Conservation (phyloP, 2,329 filamentous ascomycete genomes). For the Chaetomiaceae sp. region DNA sequence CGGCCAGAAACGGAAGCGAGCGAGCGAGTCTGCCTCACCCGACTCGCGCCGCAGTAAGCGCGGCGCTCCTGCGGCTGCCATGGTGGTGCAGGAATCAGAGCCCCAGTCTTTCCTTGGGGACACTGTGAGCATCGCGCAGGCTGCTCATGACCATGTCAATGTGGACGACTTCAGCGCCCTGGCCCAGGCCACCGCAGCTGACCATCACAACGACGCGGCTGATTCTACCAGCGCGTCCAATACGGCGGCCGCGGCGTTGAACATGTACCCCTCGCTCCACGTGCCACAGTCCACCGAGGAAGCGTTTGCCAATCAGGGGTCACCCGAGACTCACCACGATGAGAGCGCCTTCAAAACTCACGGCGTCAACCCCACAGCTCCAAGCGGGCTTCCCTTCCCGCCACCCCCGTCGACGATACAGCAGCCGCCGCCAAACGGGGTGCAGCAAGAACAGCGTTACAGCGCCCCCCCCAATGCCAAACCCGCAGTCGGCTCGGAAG, state of each 20-base stretch:
- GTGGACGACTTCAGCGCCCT: conserved; percentile 54
- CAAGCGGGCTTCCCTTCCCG: conserved; percentile 31
- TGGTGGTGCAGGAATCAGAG: conserved; percentile 40
- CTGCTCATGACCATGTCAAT: conserved; percentile 37
- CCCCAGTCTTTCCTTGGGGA: conserved; percentile 49
- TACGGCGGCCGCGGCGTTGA: conserved; percentile 55
- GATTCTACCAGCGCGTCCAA: conserved; percentile 52
- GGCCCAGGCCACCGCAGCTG: conserved; percentile 48
- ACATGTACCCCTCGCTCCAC: conserved; percentile 56
- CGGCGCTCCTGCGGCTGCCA: conserved; percentile 40
- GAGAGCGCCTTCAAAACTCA: conserved; percentile 31
- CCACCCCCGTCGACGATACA: conserved; percentile 20
- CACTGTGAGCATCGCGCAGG: conserved; percentile 44
- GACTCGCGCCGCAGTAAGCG: conserved; percentile 49
- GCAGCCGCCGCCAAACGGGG: conserved; percentile 36
- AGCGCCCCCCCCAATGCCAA: conserved; percentile 50
- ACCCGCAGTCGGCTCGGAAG: conserved; percentile 88
- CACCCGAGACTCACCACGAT: conserved; percentile 35
- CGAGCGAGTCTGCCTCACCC: conserved; percentile 44
- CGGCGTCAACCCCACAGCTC: conserved; percentile 30
- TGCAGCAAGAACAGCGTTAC: conserved; percentile 35
- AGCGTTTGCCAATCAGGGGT: conserved; percentile 52
- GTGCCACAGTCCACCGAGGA: conserved; percentile 55
- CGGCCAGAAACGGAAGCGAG: conserved; percentile 52
- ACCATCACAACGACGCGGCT: conserved; percentile 40